Conservation (phyloP, 805 yeast species). For the Kuraishia capsulata region DNA sequence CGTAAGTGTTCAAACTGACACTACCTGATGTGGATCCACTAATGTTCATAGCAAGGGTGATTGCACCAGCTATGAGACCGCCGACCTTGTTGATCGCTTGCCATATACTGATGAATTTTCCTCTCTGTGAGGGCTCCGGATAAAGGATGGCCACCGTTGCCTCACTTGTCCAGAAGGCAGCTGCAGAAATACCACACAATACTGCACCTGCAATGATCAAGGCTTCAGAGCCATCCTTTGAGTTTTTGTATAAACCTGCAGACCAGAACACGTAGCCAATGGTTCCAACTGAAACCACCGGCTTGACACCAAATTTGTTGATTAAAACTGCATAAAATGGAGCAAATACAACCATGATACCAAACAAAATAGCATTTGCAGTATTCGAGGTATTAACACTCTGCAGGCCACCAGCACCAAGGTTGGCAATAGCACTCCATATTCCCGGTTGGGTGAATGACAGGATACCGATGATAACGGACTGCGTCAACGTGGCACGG, state of each 20-base stretch:
- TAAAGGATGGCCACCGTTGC: constrained; percentile 17
- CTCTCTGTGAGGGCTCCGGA: constrained; percentile 14
- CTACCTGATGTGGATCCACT: constrained; percentile 8
- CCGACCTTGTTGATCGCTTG: constrained; percentile 16
- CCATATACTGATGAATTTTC: constrained; percentile 19
- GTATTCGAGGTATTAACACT: constrained; percentile 10
- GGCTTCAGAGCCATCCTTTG: constrained; percentile 15
- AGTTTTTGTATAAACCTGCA: constrained; percentile 18
- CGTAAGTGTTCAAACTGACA: constrained; percentile 16
- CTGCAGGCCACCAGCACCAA: constrained; percentile 18
- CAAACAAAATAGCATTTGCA: constrained; percentile 7
- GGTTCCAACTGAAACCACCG: constrained; percentile 11
- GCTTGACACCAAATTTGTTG: constrained; percentile 13
- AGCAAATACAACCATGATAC: constrained; percentile 13
- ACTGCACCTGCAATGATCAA: constrained; percentile 16
- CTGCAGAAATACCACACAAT: constrained; percentile 14
- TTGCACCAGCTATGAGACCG: constrained; percentile 17
- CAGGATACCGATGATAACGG: constrained; percentile 11
- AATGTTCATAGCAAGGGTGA: constrained; percentile 10
- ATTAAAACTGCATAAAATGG: constrained; percentile 13
- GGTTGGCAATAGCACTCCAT: constrained; percentile 11
- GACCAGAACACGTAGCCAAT: constrained; percentile 16
- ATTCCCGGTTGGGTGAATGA: constrained; percentile 17
- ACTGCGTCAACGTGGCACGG: constrained; percentile 6
- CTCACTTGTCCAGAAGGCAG: constrained; percentile 19